Evolutionary conservation across 495 filamentous ascomycete genomes (phyloP).

Genomic region (Trichoderma parareesei): DNA sequence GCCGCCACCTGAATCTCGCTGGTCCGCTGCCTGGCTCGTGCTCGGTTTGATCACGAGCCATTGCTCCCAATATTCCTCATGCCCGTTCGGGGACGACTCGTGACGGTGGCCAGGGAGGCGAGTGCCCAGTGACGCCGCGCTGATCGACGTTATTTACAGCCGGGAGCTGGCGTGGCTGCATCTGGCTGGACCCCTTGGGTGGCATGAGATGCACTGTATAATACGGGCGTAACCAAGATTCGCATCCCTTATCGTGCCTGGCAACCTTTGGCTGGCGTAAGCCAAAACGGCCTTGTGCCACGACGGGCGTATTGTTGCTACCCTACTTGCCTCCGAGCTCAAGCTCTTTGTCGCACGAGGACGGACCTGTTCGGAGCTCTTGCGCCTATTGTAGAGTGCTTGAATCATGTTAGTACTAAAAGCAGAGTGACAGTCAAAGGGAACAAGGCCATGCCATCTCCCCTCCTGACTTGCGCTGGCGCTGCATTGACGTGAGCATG

Average conservation of each 20-base stretch:
- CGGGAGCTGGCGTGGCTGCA: background rate
- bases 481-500: background rate
- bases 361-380: no score
- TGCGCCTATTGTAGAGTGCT: no score
- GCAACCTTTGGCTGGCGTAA: background rate
- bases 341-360: no score
- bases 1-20: background rate
- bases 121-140: background rate
- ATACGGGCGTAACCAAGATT: background rate
- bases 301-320: no score
- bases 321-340: no score
- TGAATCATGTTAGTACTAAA: no score
- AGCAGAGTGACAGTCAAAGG: no score
- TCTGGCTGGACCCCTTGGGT: background rate
- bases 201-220: background rate
- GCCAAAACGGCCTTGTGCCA: no score
- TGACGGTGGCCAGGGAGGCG: conserved; percentile 1
- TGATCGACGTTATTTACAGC: conserved; percentile 9
- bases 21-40: conserved; percentile 6
- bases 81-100: background rate
- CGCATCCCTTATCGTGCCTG: background rate
- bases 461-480: background rate
- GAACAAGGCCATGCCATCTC: no score
- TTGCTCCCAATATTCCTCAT: background rate
- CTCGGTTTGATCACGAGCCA: conserved; percentile 1